Evolutionary conservation across 164 flowering plant genomes (phyloP).

Genomic region (Platanus orientalis): DNA sequence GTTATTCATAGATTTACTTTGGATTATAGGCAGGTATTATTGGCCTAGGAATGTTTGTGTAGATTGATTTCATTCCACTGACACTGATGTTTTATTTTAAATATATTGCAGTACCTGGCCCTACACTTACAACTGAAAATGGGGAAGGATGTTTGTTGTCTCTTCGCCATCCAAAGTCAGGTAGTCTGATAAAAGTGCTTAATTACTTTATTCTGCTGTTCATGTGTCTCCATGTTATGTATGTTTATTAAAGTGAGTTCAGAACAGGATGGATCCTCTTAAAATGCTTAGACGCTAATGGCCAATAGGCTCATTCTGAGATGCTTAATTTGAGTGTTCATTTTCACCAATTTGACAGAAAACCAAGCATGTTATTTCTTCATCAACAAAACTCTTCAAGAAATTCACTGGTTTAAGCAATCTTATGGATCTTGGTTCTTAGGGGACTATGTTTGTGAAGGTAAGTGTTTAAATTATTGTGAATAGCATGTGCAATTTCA

Average conservation of each 20-base stretch:
- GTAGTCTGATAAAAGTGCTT: constrained; percentile 23
- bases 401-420: constrained; percentile 87
- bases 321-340: not conserved
- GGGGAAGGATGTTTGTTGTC: constrained; percentile 43
- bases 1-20: not conserved
- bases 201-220: not conserved
- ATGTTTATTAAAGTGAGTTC: not conserved
- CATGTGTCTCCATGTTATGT: no score
- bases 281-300: not conserved
- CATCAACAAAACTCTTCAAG: constrained; percentile 53
- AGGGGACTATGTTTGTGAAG: constrained; percentile 87
- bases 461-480: no score
- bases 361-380: constrained; percentile 47
- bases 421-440: constrained; percentile 83
- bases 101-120: not conserved
- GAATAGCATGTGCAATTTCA: no score
- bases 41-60: not conserved
- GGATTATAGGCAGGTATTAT: not conserved
- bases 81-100: not conserved
- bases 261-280: not conserved
- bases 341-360: constrained; percentile 34
- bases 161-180: constrained; percentile 79
- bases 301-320: not conserved
- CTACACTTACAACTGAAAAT: constrained; percentile 25
- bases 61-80: not conserved